Evolutionary conservation across 1,139 yeast genomes (phyloP).

Genomic region (Pichia sp.): DNA sequence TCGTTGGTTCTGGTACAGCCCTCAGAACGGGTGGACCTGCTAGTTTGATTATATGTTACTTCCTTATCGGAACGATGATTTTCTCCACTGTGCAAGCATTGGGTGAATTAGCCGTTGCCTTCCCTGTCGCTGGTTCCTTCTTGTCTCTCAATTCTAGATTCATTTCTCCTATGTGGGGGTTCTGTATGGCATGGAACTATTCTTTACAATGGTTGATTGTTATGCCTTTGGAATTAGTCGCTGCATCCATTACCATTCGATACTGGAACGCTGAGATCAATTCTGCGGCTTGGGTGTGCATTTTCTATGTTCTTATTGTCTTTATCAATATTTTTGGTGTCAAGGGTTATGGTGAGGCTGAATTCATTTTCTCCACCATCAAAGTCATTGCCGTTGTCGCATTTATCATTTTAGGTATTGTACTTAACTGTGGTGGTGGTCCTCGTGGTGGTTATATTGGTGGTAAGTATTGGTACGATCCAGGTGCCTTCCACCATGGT

Average conservation of each 20-base stretch:
- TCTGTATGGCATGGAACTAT: constrained; percentile 63
- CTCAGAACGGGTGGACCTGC: constrained; percentile 61
- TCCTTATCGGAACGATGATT: constrained; percentile 37
- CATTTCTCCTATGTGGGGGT: constrained; percentile 65
- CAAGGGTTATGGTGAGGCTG: constrained; percentile 57
- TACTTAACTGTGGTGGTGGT: constrained; percentile 61
- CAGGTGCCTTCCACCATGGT: constrained; percentile 49
- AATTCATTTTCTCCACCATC: constrained; percentile 49
- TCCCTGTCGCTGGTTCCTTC: constrained; percentile 63
- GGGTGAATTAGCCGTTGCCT: constrained; percentile 57
- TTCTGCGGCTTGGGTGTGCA: constrained; percentile 56
- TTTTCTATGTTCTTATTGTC: constrained; percentile 52
- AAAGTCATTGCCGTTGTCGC: constrained; percentile 57
- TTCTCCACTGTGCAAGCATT: constrained; percentile 61
- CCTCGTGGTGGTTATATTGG: constrained; percentile 49
- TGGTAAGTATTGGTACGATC: constrained; percentile 48
- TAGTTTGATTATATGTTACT: constrained; percentile 46
- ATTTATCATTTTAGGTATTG: constrained; percentile 59
- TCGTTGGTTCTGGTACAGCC: constrained; percentile 56
- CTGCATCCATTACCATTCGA: constrained; percentile 54
- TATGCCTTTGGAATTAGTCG: constrained; percentile 61
- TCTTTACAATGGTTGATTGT: constrained; percentile 58
- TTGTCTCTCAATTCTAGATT: constrained; percentile 54
- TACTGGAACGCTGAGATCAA: constrained; percentile 53
- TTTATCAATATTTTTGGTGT: constrained; percentile 50